Base-by-base conservation (phyloP, 495 filamentous ascomycete genomes). In the Xylaria cubensis region DNA sequence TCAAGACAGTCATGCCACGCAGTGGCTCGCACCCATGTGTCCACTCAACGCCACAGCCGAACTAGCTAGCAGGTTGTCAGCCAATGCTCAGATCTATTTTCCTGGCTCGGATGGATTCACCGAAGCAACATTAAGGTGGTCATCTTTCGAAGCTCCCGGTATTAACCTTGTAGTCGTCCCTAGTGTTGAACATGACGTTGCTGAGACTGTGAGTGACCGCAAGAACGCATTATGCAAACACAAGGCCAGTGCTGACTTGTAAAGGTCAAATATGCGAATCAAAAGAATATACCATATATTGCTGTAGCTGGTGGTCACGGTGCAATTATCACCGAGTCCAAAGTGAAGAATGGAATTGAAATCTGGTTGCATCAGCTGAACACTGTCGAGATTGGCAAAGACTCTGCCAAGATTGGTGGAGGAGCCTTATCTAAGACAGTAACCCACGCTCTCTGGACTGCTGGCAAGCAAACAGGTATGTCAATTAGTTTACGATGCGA, bases 381-480 rank as follows among this genome's bases (percentile, higher is more conserved):
- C 74, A 76, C 73, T 36, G 79, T 86, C 36, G 66, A 79, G 7
- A 77, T 89, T 70, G 84, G 81, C 8, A 7, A 76, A 83, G 5
- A 85, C 84, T 1, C 84, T 1, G 86, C 81, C 21, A 83, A 73
- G 0, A 76, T 89, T 62, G 86, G 86, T 15, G 88, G 86, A 29
- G 88, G 88, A 6, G 77, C 81, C 0, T 78, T 74, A 19, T 71
- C 75, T 1, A 76, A 73, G n/a, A 72, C 74, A 0, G 50, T 84
- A 2, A 80, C 72, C 1, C 71, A 79, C 17, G 56, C 70, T 10
- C 72, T 84, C 0, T 83, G 78, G 69, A 73, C 69, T 15, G 73
- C 64, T 9, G 76, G 77, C 17, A 83, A 82, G 67, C 80, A 81
- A 73, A 79, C 82, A 39, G 70, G 73, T 62, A 8, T 56, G 65